phyloP scores from a whole-genome alignment of 371 early-diverging fungal genomes.

The Rhizopus arrhizus region DNA sequence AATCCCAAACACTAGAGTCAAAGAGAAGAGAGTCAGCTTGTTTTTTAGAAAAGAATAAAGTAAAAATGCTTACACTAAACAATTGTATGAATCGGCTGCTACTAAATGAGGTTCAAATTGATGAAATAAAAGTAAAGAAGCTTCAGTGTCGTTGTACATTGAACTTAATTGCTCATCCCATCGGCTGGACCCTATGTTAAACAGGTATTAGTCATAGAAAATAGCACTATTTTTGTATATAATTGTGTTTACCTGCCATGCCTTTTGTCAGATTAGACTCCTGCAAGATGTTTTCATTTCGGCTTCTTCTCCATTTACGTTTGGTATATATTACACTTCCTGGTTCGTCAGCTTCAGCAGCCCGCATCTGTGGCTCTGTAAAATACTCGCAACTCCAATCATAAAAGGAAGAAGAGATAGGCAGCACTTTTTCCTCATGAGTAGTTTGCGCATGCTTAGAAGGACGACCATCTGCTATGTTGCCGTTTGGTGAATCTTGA shows the following conservation, averaged over 20 bases:
- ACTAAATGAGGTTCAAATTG: constrained; percentile 79
- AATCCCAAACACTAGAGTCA: constrained; percentile 71
- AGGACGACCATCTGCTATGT: background rate
- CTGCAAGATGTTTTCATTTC: constrained; percentile 71
- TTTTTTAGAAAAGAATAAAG: background rate
- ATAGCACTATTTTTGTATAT: no score
- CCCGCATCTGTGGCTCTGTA: constrained; percentile 87
- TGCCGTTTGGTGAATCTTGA: constrained; percentile 1
- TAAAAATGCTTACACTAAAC: constrained; percentile 38
- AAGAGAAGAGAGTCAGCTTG: background rate
- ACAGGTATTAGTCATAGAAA: background rate
- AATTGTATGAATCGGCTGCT: constrained; percentile 68
- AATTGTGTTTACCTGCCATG: constrained; percentile 27
- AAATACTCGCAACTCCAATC: constrained; percentile 89
- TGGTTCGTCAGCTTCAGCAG: constrained; percentile 81
- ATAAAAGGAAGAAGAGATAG: constrained; percentile 70
- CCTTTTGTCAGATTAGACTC: constrained; percentile 60
- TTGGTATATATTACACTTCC: constrained; percentile 81
- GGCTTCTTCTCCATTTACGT: constrained; percentile 74
- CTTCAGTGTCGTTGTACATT: constrained; percentile 63
- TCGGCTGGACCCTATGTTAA: constrained; percentile 46
- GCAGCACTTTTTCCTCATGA: constrained; percentile 35
- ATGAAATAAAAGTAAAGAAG: constrained; percentile 67
- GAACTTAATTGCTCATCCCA: constrained; percentile 67
- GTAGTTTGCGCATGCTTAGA: constrained; percentile 1